Base-by-base conservation (phyloP, 768 basidiomycete species). In the Chalciporus pseudorubinellus region DNA sequence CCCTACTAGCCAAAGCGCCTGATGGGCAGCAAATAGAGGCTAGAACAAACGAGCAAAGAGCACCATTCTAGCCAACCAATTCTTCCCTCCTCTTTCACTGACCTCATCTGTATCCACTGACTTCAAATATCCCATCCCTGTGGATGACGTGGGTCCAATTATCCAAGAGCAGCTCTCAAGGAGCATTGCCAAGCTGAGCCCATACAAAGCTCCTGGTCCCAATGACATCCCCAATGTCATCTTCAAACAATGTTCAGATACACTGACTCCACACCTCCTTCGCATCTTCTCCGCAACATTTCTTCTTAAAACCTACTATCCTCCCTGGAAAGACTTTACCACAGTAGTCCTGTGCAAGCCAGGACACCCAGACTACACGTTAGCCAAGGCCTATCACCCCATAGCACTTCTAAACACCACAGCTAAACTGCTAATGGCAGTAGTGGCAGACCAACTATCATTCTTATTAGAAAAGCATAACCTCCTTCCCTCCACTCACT, bases 321-420 rank as follows among this genome's bases (percentile, higher is more conserved):
- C 48, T 0, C 13, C 42, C 3, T 70, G 62, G 73, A 53, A 56
- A 18, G 12, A 44, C 0, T 71, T 59, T 13, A 60, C 50, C 0
- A 72, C 68, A 6, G 48, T 68, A 0, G 63, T 73, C 0, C 55
- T 76, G 0, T 44, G 62, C 0, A 77, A 79, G 44, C 74, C 71
- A 0, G 68, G 68, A 0, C 69, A 67, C 28, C 50, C 62, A 0
- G 54, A 65, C 57, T 78, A 78, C 55, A 46, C 59, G 0, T 28
- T 61, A 1, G 52, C 74, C 0, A 70, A 68, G 26, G 67, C 74
- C n/a, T n/a, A n/a, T n/a, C n/a, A n/a, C n/a, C 77, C 75, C 0
- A 74, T 79, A 3, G 68, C 66, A 0, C 69, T 77, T 0, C 58
- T 74, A 1, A 53, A 71, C 38, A 68, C 66, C 0, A 46, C 65